Evolutionary conservation across 164 flowering plant genomes (phyloP).

Genomic region (Magnolia kwangsiensis): DNA sequence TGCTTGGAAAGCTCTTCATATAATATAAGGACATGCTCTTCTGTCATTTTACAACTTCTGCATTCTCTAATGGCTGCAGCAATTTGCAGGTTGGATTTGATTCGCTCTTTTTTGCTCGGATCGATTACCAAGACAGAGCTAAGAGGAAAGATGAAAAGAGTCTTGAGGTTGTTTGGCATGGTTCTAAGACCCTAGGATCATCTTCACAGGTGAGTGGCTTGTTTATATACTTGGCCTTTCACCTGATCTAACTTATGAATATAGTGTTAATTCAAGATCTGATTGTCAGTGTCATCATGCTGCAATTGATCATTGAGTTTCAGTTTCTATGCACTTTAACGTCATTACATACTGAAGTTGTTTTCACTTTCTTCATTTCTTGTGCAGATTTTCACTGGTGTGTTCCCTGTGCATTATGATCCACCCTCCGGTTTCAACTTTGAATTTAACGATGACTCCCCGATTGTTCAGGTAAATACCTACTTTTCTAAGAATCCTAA

Average conservation of each 20-base stretch:
- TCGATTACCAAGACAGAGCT: slow-evolving; percentile 90
- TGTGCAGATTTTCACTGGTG: slow-evolving; percentile 58
- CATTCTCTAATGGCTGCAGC: neutral
- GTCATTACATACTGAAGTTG: neutral
- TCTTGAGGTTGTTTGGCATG: slow-evolving; percentile 89
- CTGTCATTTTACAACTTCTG: neutral
- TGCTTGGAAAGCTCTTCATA: neutral
- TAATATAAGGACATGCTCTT: neutral
- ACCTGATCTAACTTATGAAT: neutral
- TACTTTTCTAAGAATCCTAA: neutral
- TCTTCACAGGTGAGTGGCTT: slow-evolving; percentile 33
- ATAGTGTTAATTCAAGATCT: too few relatives aligned
- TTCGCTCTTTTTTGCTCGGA: slow-evolving; percentile 81
- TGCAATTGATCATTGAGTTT: too few relatives aligned
- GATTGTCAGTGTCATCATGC: too few relatives aligned
- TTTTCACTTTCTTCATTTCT: neutral
- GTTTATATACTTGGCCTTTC: neutral
- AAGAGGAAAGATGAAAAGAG: slow-evolving; percentile 66
- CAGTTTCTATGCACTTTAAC: too few relatives aligned
- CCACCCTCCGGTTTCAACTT: slow-evolving; percentile 56
- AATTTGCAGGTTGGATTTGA: slow-evolving; percentile 73
- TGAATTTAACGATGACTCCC: slow-evolving; percentile 57
- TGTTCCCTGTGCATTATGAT: slow-evolving; percentile 54
- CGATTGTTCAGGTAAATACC: slow-evolving; percentile 50
- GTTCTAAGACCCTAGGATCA: slow-evolving; percentile 75